These are phyloP conservation scores for Physcomitrium patens DNA, from an alignment of 225 moss, liverwort and hornwort genomes.

Conservation along the genomic window DNA sequence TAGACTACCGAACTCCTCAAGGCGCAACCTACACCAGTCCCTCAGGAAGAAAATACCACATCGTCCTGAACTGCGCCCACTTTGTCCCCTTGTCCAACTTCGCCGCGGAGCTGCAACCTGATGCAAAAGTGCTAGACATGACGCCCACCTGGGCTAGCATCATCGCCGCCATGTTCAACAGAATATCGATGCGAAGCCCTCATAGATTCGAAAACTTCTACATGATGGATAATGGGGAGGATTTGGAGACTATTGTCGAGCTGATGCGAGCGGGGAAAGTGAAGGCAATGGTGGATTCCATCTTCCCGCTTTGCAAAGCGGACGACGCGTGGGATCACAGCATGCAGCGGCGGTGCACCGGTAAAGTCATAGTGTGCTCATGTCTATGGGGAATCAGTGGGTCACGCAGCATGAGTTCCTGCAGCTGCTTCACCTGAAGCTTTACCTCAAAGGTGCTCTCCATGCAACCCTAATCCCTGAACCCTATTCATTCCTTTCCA, in stretches of 20 bases:
- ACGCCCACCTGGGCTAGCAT: constrained; percentile 29
- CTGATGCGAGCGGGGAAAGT: constrained; percentile 55
- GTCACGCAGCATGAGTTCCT: no score
- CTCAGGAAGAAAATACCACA: constrained; percentile 66
- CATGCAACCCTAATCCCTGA: no score
- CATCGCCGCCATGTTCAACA: constrained; percentile 21
- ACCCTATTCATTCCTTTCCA: no score
- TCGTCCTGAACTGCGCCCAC: constrained; percentile 53
- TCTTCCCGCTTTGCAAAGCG: constrained; percentile 42
- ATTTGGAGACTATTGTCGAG: constrained; percentile 54
- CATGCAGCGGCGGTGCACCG: constrained; percentile 67
- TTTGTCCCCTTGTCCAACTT: constrained; percentile 37
- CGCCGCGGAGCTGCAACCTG: constrained; percentile 42
- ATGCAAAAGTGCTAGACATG: constrained; percentile 58
- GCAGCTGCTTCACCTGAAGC: no score
- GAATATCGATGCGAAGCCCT: constrained; percentile 10
- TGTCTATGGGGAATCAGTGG: no score
- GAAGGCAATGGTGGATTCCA: constrained; percentile 60
- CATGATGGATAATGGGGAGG: constrained; percentile 36
- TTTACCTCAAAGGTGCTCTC: no score
- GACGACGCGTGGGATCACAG: constrained; percentile 74
- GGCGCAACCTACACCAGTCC: constrained; percentile 57
- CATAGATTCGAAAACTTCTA: constrained; percentile 35
- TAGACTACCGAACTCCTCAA: constrained; percentile 66
- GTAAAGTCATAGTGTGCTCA: constrained; percentile 48